Conservation (phyloP, 2,329 filamentous ascomycete species). For the Fusarium neocosmosporiellum region DNA sequence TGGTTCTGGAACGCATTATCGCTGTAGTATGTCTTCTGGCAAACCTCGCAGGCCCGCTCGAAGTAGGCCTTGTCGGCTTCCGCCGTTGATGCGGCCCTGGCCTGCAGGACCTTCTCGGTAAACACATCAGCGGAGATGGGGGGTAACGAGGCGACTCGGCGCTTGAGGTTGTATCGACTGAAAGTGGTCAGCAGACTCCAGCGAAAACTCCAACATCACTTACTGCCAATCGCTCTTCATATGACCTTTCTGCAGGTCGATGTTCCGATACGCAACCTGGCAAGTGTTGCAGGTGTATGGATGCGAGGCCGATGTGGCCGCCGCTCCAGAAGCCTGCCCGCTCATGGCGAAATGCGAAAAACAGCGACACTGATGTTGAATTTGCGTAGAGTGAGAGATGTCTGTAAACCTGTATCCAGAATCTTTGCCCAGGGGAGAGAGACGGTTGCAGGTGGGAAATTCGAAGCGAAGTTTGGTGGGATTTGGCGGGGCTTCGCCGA, state of each 20-base stretch:
- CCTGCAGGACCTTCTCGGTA: conserved; percentile 93
- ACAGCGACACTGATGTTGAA: neutral
- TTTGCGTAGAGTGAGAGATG: neutral
- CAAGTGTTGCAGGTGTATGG: conserved; percentile 99
- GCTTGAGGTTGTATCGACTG: conserved; percentile 95
- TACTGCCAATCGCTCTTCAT: conserved; percentile 99
- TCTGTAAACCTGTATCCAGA: neutral
- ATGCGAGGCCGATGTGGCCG: conserved; percentile 66
- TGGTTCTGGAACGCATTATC: conserved; percentile 97
- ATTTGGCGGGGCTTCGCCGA: conserved; percentile 42
- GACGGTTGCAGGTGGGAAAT: conserved; percentile 32
- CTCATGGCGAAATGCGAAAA: conserved; percentile 50
- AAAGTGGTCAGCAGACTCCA: conserved; percentile 3
- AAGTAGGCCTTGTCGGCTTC: conserved; percentile 90
- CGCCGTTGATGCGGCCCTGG: conserved; percentile 84
- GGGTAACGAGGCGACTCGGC: conserved; percentile 88
- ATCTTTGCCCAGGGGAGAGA: conserved; percentile 3
- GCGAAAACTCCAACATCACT: conserved; percentile 52
- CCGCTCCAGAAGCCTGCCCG: conserved; percentile 46
- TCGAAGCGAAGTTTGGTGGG: conserved; percentile 39
- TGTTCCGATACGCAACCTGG: conserved; percentile 94
- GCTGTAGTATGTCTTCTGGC: conserved; percentile 94
- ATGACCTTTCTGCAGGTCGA: conserved; percentile 91
- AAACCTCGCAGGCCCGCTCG: conserved; percentile 83
- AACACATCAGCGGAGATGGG: conserved; percentile 93